Base-by-base conservation (phyloP, 2,329 filamentous ascomycete species). In the Periglandula ipomoeae region DNA sequence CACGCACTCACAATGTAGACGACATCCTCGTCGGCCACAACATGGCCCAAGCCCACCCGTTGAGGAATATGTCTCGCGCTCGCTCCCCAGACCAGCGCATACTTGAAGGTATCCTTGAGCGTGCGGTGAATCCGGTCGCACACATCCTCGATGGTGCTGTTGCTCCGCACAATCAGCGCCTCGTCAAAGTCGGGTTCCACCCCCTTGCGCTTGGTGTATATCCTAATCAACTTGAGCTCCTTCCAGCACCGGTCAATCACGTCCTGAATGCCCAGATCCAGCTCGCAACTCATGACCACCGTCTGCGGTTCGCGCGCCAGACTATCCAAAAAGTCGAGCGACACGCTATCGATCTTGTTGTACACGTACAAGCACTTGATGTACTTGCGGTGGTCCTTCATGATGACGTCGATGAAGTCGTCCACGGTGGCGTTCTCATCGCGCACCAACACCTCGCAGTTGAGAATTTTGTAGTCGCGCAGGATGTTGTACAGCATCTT, bases 401-500 rank as follows among this genome's bases (percentile, higher is more conserved):
- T 97, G 69, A 98, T 96, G 53, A 96, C 89, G 67, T 98, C 93
- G 71, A 98, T 98, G 67, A 98, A 87, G 69, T 98, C 91, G 70
- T 98, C 93, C 32, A 98, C 89, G 1, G 93, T 97, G 37, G 86
- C 89, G 64, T 94, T 83, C 62, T 98, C 93, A 64, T 98, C 93
- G 59, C 93, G 86, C 15, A 98, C 82, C 20, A 98, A 79, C 1
- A 98, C 90, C 67, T 98, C 93, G 69, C 87, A 93, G 73, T 98
- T 98, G 52, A 98, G 80, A 59, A 98, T 89, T 73, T 96, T 96
- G 81, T 98, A 98, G 75, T 98, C 93, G 57, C 89, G 85, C 45
- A 98, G 76, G 62, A 98, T 96, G 72, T 95, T 96, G 75, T 85
- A 95, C 51, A 98, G 76, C 87, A 98, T 95, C 72, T 94, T 96